Conservation (phyloP, 257 asterid species). For the Solanum boliviense region DNA sequence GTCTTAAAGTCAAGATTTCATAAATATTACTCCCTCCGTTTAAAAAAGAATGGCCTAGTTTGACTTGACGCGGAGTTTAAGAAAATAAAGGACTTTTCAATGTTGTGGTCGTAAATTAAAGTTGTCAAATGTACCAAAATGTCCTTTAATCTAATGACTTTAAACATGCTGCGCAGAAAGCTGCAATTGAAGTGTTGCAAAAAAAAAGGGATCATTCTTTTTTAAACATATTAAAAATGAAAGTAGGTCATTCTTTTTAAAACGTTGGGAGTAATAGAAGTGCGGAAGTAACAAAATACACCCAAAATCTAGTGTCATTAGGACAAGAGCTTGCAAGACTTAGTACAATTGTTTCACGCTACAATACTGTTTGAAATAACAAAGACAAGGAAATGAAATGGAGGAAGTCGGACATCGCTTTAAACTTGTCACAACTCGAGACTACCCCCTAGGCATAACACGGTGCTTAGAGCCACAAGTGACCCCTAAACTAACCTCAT, state of each 20-base stretch:
- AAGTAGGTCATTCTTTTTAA: neutral
- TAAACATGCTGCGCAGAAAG: neutral
- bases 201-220: neutral
- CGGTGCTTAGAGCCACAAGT: neutral
- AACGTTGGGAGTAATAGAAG: neutral
- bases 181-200: neutral
- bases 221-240: neutral
- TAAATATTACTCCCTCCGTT: no score
- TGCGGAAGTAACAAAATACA: neutral
- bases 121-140: no score
- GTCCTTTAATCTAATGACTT: neutral
- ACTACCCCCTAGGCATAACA: neutral
- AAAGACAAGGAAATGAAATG: neutral
- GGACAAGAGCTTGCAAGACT: neutral
- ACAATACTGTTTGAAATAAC: neutral
- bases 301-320: neutral
- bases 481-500: neutral
- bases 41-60: no score
- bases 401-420: neutral
- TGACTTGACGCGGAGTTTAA: no score
- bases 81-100: no score
- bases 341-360: neutral
- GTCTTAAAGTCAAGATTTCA: no score
- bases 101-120: no score
- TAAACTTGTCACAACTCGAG: neutral